phyloP scores from a whole-genome alignment of 2,329 filamentous ascomycete genomes.

The Ophiognomonia clavigignenti-juglandacearum region DNA sequence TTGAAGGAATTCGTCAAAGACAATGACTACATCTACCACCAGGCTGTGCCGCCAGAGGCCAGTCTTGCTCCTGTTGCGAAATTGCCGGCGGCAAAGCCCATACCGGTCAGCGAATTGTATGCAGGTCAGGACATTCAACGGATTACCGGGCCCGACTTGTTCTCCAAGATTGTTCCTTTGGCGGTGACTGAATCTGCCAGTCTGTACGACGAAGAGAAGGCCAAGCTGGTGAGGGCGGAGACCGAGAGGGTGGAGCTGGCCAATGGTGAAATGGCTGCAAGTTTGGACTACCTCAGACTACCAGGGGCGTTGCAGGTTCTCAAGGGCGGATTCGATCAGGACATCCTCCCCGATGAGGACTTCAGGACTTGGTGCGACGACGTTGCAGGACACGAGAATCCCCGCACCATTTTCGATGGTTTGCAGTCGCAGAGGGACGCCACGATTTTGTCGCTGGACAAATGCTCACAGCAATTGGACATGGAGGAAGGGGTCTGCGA shows the following conservation, averaged over 20 bases:
- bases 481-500: constrained; percentile 98
- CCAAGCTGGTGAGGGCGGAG: constrained; percentile 88
- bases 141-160: constrained; percentile 95
- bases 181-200: constrained; percentile 95
- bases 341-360: constrained; percentile 81
- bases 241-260: constrained; percentile 89
- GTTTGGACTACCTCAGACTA: constrained; percentile 86
- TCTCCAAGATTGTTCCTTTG: constrained; percentile 93
- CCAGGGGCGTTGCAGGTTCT: constrained; percentile 85
- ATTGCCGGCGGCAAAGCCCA: constrained; percentile 90
- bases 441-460: constrained; percentile 69
- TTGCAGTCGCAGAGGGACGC: constrained; percentile 72
- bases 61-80: constrained; percentile 79
- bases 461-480: constrained; percentile 81
- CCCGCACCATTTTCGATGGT: constrained; percentile 71
- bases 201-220: constrained; percentile 97
- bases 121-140: constrained; percentile 95
- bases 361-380: constrained; percentile 94
- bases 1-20: constrained; percentile 75
- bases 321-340: constrained; percentile 88
- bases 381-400: constrained; percentile 78
- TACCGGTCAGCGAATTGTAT: constrained; percentile 93
- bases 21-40: constrained; percentile 98
- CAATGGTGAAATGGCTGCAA: constrained; percentile 93
- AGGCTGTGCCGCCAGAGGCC: constrained; percentile 81